phyloP scores from a whole-genome alignment of 805 yeast species.

The Nakazawaea anatomiae region DNA sequence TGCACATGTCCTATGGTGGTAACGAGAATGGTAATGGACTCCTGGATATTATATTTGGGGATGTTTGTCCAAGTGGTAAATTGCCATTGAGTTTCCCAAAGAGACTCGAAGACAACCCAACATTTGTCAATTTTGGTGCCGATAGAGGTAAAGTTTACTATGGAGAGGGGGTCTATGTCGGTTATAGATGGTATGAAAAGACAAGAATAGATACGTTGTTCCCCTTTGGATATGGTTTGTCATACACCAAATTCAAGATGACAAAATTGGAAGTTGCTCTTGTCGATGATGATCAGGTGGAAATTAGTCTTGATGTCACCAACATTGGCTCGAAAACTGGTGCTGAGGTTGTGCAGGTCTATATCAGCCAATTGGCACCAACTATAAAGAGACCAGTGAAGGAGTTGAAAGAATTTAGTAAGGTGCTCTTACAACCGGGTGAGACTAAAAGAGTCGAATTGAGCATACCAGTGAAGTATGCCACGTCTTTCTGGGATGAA shows the following conservation, averaged over 20 bases:
- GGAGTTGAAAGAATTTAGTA: conserved; percentile 54
- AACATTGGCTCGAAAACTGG: conserved; percentile 45
- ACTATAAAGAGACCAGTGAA: conserved; percentile 46
- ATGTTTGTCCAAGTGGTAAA: conserved; percentile 35
- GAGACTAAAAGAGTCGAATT: conserved; percentile 32
- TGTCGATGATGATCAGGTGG: conserved; percentile 2
- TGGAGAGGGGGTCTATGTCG: conserved; percentile 41
- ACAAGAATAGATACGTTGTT: conserved; percentile 27
- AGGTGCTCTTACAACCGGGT: conserved; percentile 40
- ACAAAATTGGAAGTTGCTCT: conserved; percentile 24
- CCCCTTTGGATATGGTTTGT: conserved; percentile 40
- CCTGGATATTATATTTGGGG: conserved; percentile 38
- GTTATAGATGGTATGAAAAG: conserved; percentile 38
- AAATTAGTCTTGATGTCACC: conserved; percentile 29
- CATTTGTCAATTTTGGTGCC: conserved; percentile 30
- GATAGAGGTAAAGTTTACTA: conserved; percentile 31
- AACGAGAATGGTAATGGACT: conserved; percentile 34
- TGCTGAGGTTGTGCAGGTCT: conserved; percentile 47
- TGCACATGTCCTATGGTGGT: conserved; percentile 34
- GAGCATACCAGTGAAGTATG: conserved; percentile 37
- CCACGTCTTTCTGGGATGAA: conserved; percentile 49
- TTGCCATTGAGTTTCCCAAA: conserved; percentile 34
- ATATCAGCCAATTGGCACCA: conserved; percentile 30
- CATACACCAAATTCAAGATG: conserved; percentile 32
- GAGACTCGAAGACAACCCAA: conserved; percentile 28